Evolutionary conservation across 352 stramenopile genomes (phyloP), one percentile per base, ranked within the genome.

Genomic region (Phytophthora colocasiae): DNA sequence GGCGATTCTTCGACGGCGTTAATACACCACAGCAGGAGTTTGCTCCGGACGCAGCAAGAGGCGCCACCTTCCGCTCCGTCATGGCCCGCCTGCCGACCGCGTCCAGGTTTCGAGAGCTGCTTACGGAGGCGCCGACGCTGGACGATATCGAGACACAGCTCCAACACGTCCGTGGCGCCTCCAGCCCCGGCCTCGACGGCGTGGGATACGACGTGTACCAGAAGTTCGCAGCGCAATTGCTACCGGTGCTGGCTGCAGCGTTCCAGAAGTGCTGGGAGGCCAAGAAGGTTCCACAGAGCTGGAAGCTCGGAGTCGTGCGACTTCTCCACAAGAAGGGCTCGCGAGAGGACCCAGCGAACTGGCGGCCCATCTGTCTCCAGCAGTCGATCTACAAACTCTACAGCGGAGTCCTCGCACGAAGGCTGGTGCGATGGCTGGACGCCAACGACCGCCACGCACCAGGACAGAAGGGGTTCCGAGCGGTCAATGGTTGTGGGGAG

Each of bases 361-460:
- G 70, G 58, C 29, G 72, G 12, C 63, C 69, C 11, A 79, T 78
- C 52, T 77, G 63, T 24, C 41, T 83, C 4, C 74, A 83, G 47
- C 57, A 53, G n/a, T 48, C 58, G 4, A 48, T 78, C 10, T 83
- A 74, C 74, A 82, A 82, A 56, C 6, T 77, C 6, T 79, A 73
- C 53, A 34, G 66, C 2, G 45, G 17, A 0, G 11, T 73, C 6
- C 45, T 81, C 1, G 46, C 26, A 0, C 46, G 40, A 1, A 7
- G n/a, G 1, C 29, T 81, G 1, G 55, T 24, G 6, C 17, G 29
- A 0, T 76, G 62, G 62, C 22, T 76, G 12, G 59, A 71, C 10
- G 39, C 17, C 15, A 78, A 78, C 39, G 56, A 41, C 0, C 66
- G 58, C 0, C 52, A 72, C 9, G 27, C 63, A 0, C 3, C 6